phyloP scores from a whole-genome alignment of 768 basidiomycete species.

The Termitomyces titanicus region DNA sequence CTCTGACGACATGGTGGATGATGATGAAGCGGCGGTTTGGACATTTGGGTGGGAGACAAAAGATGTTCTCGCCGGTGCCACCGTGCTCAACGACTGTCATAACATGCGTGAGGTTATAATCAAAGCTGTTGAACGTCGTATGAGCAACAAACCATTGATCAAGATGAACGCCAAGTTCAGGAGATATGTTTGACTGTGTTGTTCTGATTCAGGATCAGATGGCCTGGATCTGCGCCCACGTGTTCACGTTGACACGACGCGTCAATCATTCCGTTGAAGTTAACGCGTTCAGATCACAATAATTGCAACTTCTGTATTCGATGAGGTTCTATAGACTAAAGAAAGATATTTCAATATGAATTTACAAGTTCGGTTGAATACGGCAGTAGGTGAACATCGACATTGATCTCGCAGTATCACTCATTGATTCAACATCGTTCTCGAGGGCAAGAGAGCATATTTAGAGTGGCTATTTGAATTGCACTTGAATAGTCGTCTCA shows the following conservation, averaged over 20 bases:
- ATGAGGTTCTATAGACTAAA: too few species aligned
- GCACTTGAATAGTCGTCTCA: too few species aligned
- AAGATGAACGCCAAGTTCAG: background rate
- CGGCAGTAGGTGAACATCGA: too few species aligned
- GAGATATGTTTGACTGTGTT: background rate
- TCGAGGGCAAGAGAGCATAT: too few species aligned
- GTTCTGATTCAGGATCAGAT: background rate
- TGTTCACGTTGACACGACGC: background rate
- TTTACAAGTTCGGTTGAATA: too few species aligned
- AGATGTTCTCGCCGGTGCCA: conserved; percentile 23
- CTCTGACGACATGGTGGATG: conserved; percentile 58
- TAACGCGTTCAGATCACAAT: background rate
- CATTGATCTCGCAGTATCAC: too few species aligned
- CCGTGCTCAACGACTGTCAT: background rate
- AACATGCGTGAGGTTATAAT: background rate
- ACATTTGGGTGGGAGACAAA: conserved; percentile 24
- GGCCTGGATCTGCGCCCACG: background rate
- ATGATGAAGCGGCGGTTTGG: conserved; percentile 14
- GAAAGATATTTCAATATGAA: too few species aligned
- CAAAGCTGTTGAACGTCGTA: background rate
- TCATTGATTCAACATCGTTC: too few species aligned
- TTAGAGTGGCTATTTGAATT: too few species aligned
- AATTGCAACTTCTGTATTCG: background rate
- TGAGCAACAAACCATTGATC: conserved; percentile 6
- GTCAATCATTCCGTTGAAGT: too few species aligned